These are phyloP conservation scores for Crinitomyces ghanaensis DNA, from an alignment of 805 yeast genomes.

Conservation along the genomic window DNA sequence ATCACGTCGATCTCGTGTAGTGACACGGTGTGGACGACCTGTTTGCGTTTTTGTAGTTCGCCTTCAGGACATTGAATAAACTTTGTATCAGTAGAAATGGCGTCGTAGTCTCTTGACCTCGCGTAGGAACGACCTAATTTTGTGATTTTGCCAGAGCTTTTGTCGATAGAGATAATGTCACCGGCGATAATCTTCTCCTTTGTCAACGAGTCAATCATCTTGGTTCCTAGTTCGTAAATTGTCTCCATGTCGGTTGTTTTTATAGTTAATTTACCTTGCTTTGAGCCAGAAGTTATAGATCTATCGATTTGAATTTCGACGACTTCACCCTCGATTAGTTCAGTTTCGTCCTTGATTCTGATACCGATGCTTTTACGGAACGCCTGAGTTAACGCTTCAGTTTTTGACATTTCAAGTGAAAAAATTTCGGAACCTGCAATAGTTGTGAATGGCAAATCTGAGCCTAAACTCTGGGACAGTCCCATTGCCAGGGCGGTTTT, in stretches of 20 bases:
- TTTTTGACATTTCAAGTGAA: conserved; percentile 84
- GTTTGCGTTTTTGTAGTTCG: conserved; percentile 90
- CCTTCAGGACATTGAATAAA: conserved; percentile 99
- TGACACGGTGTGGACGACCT: conserved; percentile 95
- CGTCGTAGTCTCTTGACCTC: conserved; percentile 94
- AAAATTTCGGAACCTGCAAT: conserved; percentile 90
- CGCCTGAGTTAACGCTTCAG: conserved; percentile 94
- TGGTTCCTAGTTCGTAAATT: conserved; percentile 85
- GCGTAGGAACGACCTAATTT: conserved; percentile 94
- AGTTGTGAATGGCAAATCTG: conserved; percentile 88
- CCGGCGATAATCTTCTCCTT: conserved; percentile 96
- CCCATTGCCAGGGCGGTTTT: conserved; percentile 98
- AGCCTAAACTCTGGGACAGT: conserved; percentile 36
- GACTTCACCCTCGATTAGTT: conserved; percentile 96
- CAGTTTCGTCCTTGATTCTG: conserved; percentile 92
- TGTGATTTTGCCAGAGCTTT: conserved; percentile 87
- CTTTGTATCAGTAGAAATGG: conserved; percentile 96
- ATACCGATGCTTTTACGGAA: conserved; percentile 94
- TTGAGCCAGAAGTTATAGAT: conserved; percentile 92
- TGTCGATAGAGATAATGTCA: conserved; percentile 90
- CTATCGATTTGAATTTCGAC: conserved; percentile 93
- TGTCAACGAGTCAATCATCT: conserved; percentile 88
- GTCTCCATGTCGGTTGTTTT: conserved; percentile 98
- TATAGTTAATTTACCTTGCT: conserved; percentile 94
- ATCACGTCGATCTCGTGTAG: conserved; percentile 96